Evolutionary conservation across 306 rosid species (phyloP), one percentile per base, ranked within the genome.

Genomic region (Prunus campanulata): DNA sequence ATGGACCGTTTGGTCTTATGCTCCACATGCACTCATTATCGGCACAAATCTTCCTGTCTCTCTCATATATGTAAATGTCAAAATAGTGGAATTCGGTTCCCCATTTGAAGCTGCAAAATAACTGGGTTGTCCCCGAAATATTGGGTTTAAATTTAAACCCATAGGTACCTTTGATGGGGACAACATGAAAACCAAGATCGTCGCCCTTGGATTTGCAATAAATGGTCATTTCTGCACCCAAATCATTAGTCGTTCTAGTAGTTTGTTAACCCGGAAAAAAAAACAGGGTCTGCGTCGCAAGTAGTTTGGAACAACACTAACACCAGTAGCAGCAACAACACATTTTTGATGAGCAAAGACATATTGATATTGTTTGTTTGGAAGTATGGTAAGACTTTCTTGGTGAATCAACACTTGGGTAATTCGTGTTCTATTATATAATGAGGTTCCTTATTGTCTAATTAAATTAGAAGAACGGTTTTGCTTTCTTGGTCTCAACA

Each of bases 191-290:
- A 18, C 77, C 77, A 5, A 60, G 68, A 25, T 74, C 77, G 5
- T 74, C 77, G 4, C 46, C 11, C 9, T 74, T 74, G 44, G 77
- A 74, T 30, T 74, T 74, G 42, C 77, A 60, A 54, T 74, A 69
- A 14, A 74, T 1, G 2, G 5, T 15, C 10, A 74, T 30, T 3
- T 55, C 24, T 8, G 66, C 15, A 18, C 20, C 32, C 39, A 74
- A 20, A 47, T 39, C 68, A 54, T 74, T 74, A 4, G 4, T 57
- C 8, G 8, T 74, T 10, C 8, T 27, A 8, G 54, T 4, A 27
- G 0, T 32, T 12, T 13, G 5, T 48, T n/a, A 32, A 2, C 3
- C 11, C 9, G 14, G 29, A 4, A 20, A 9, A 20, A 9, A 10
- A 55, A 5, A 32, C 1, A 32, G 1, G 2, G 11, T 8, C 46